A percentile compares a stretch with the other conserved stretches of the same genome.
Conservation (phyloP, 2,329 filamentous ascomycete species). For the Aureobasidium namibiae region DNA sequence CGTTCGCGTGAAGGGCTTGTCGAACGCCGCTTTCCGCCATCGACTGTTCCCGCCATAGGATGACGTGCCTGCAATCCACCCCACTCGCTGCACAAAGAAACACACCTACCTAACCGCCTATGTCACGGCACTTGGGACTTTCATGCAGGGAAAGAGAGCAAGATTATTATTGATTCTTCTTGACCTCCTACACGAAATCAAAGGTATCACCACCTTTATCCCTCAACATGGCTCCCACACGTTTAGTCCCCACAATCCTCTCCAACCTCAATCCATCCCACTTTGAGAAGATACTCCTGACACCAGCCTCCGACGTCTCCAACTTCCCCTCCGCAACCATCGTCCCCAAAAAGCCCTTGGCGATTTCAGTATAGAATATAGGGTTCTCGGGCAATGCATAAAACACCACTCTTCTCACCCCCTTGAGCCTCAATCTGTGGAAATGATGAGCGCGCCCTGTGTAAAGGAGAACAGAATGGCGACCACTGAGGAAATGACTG, state of each 20-base stretch:
- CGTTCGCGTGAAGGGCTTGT: not conserved
- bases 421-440: slow-evolving; percentile 72
- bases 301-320: slow-evolving; percentile 39
- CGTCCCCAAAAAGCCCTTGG: slow-evolving; percentile 55
- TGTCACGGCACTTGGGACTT: too few relatives aligned
- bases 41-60: too few relatives aligned
- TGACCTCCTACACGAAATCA: slow-evolving; percentile 68
- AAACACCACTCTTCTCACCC: slow-evolving; percentile 76
- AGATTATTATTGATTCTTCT: too few relatives aligned
- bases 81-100: not conserved
- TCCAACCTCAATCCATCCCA: slow-evolving; percentile 88
- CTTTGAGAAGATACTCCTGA: slow-evolving; percentile 65
- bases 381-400: slow-evolving; percentile 89
- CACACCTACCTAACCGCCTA: too few relatives aligned
- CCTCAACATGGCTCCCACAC: slow-evolving; percentile 74
- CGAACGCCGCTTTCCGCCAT: not conserved
- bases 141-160: too few relatives aligned
- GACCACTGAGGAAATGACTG: slow-evolving; percentile 76
- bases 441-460: slow-evolving; percentile 97
- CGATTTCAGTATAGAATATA: slow-evolving; percentile 68
- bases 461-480: slow-evolving; percentile 78
- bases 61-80: not conserved
- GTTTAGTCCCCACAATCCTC: slow-evolving; percentile 71
- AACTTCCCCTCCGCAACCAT: slow-evolving; percentile 51
- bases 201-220: slow-evolving; percentile 82